These are phyloP conservation scores for Cerioporus squamosus DNA, from an alignment of 1,284 basidiomycete genomes.

Conservation along the genomic window DNA sequence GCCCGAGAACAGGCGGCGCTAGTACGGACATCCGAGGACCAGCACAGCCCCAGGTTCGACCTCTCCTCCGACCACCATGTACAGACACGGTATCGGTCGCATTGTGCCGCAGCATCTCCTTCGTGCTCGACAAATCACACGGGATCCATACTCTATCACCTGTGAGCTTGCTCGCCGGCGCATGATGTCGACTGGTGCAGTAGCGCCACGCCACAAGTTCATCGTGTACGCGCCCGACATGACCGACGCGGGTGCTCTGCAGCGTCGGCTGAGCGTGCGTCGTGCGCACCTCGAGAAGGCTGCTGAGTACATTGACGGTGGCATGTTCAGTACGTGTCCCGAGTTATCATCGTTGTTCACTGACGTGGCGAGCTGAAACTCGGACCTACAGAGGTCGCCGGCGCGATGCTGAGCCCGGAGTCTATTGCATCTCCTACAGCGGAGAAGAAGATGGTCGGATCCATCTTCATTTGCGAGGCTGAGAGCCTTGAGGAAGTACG, in stretches of 20 bases:
- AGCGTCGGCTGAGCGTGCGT: conserved; percentile 39
- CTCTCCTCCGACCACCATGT: too few species aligned
- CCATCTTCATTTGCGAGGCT: conserved; percentile 34
- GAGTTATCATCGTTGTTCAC: not conserved
- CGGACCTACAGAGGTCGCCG: conserved; percentile 22
- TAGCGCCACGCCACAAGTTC: conserved; percentile 31
- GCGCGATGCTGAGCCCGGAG: conserved; percentile 33
- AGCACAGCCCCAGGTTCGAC: too few species aligned
- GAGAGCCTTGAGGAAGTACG: conserved; percentile 32
- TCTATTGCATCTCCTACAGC: conserved; percentile 21
- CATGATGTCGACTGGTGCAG: conserved; percentile 11
- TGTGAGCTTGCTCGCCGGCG: not conserved
- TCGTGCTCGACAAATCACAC: not conserved
- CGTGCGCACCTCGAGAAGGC: conserved; percentile 36
- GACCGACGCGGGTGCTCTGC: conserved; percentile 37
- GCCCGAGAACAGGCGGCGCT: too few species aligned
- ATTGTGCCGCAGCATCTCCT: not conserved
- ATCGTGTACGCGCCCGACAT: conserved; percentile 45
- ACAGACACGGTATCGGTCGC: too few species aligned
- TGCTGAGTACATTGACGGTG: conserved; percentile 20
- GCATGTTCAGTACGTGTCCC: conserved; percentile 34
- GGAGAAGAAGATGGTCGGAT: conserved; percentile 35
- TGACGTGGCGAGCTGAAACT: too few species aligned
- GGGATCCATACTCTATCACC: too few species aligned
- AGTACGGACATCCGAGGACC: too few species aligned